These are phyloP conservation scores for Cladosporium sp. DNA, from an alignment of 2,329 filamentous ascomycete species.

Conservation along the genomic window DNA sequence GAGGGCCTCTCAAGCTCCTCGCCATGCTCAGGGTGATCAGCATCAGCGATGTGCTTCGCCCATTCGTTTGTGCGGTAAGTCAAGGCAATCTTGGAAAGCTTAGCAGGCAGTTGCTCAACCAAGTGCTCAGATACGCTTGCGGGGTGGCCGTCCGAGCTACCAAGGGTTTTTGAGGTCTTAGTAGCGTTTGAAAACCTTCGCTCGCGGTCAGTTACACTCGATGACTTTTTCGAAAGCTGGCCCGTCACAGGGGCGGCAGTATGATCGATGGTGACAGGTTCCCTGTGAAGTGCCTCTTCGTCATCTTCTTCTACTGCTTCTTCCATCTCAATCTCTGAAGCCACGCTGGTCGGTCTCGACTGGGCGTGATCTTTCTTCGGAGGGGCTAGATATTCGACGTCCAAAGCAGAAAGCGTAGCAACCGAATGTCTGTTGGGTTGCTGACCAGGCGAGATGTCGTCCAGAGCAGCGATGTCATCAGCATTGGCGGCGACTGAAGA, in stretches of 20 bases:
- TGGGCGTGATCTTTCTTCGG: background rate
- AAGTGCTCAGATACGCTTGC: slow-evolving; percentile 35
- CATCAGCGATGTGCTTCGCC: slow-evolving; percentile 82
- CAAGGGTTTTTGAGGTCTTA: background rate
- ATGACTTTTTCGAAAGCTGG: background rate
- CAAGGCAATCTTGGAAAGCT: slow-evolving; percentile 73
- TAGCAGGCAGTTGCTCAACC: slow-evolving; percentile 66
- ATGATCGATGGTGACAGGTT: slow-evolving; percentile 8
- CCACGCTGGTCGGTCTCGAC: background rate
- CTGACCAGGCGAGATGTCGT: slow-evolving; percentile 26
- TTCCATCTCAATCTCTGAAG: background rate
- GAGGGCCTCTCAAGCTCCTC: slow-evolving; percentile 33
- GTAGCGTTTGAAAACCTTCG: background rate
- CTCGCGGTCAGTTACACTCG: background rate
- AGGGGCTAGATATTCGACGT: background rate
- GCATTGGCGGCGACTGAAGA: slow-evolving; percentile 56
- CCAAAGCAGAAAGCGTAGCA: background rate
- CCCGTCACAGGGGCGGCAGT: background rate
- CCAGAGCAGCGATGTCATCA: slow-evolving; percentile 59
- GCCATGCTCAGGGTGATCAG: slow-evolving; percentile 71
- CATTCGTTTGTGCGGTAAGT: slow-evolving; percentile 93
- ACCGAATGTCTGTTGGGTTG: background rate
- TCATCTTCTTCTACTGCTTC: slow-evolving; percentile 26
- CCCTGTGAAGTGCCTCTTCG: slow-evolving; percentile 24
- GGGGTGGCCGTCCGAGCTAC: slow-evolving; percentile 9